phyloP scores from a whole-genome alignment of 2,329 filamentous ascomycete genomes.

The Talaromyces sp. region DNA sequence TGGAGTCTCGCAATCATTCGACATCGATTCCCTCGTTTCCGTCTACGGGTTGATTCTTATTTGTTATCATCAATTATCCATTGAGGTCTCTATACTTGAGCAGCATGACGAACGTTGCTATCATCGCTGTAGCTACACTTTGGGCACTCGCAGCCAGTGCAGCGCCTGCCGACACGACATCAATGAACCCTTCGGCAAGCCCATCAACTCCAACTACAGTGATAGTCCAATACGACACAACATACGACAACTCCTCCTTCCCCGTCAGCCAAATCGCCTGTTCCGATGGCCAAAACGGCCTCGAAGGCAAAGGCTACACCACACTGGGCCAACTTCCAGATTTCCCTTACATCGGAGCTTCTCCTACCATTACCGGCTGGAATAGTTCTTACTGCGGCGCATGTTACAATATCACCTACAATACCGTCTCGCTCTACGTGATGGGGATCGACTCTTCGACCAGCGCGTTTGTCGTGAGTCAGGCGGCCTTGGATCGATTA shows the following conservation, averaged over 20 bases:
- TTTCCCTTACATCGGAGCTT: constrained; percentile 51
- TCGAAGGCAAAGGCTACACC: constrained; percentile 30
- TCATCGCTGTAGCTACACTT: not conserved
- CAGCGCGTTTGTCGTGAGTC: constrained; percentile 49
- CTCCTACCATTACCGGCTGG: constrained; percentile 47
- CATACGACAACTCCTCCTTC: constrained; percentile 61
- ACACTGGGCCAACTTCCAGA: constrained; percentile 45
- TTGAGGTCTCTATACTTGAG: not conserved
- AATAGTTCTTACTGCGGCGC: constrained; percentile 49
- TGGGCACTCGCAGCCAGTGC: not conserved
- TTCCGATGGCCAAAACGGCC: constrained; percentile 36
- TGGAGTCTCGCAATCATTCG: not conserved
- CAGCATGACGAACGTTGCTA: not conserved
- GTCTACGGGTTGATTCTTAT: not conserved
- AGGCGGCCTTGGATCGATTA: constrained; percentile 48
- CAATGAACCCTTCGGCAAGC: not conserved
- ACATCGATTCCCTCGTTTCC: not conserved
- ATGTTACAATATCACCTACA: constrained; percentile 51
- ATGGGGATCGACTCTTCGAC: constrained; percentile 47
- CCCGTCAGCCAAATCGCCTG: constrained; percentile 52
- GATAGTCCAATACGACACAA: constrained; percentile 66
- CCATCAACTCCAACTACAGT: constrained; percentile 19
- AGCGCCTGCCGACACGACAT: not conserved
- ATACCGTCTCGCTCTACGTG: constrained; percentile 45
- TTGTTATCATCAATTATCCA: not conserved